Conservation (phyloP, 495 filamentous ascomycete genomes). For the Penicillium dipodomyicola region DNA sequence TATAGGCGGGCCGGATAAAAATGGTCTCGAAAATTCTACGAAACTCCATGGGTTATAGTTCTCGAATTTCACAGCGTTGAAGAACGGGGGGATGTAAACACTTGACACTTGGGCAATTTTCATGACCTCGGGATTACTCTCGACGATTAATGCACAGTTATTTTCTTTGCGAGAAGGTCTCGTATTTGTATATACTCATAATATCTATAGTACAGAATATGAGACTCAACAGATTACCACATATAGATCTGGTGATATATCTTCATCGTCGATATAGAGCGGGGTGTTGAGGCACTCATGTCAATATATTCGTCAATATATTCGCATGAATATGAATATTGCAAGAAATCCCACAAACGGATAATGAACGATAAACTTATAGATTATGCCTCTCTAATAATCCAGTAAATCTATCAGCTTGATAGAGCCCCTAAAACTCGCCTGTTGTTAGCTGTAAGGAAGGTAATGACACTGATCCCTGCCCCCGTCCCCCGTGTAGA, state of each 20-base stretch:
- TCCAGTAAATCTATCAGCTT: too few relatives aligned
- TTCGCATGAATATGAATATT: too few relatives aligned
- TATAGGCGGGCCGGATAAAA: not conserved
- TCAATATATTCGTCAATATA: too few relatives aligned
- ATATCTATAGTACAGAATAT: not conserved
- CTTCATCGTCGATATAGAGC: not conserved
- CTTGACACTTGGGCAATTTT: not conserved
- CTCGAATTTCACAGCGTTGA: not conserved
- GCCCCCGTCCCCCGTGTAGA: not conserved
- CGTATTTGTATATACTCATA: not conserved
- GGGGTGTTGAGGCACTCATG: not conserved
- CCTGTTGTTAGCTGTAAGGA: not conserved
- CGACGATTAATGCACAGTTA: not conserved
- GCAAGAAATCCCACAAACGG: too few relatives aligned
- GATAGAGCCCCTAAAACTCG: too few relatives aligned
- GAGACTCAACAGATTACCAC: not conserved
- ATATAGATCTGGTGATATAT: not conserved
- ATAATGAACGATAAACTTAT: too few relatives aligned
- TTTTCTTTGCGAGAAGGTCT: not conserved
- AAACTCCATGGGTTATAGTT: not conserved
- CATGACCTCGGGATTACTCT: not conserved
- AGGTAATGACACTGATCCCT: not conserved
- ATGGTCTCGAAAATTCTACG: not conserved
- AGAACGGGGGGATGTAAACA: not conserved
- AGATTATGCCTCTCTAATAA: too few relatives aligned